Evolutionary conservation across 2,329 filamentous ascomycete species (phyloP).

Genomic region (Madurella fahalii): DNA sequence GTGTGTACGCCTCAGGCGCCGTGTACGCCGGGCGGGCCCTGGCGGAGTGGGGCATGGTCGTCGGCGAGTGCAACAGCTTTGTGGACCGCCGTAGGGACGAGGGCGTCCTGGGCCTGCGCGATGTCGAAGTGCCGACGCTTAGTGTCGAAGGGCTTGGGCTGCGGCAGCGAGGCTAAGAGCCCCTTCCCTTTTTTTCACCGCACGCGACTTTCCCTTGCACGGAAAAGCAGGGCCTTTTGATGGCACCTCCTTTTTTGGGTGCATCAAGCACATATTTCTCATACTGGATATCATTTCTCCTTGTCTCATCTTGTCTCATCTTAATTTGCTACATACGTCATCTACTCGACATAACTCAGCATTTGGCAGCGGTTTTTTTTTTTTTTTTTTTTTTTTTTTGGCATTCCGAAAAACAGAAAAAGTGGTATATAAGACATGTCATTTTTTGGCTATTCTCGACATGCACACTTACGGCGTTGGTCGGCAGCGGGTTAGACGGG

Average conservation of each 20-base stretch:
- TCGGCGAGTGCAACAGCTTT: constrained; percentile 77
- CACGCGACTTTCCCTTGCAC: neutral
- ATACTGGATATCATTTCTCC: neutral
- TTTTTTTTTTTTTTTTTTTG: neutral
- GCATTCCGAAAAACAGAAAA: neutral
- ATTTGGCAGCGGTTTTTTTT: neutral
- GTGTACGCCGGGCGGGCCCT: constrained; percentile 69
- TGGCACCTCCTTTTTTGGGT: neutral
- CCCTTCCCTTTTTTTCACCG: neutral
- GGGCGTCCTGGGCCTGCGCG: constrained; percentile 60
- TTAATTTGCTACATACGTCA: neutral
- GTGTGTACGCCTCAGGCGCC: constrained; percentile 42
- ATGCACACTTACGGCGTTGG: too few relatives aligned
- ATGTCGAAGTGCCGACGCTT: constrained; percentile 66
- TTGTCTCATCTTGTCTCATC: neutral
- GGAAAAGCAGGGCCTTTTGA: too few relatives aligned
- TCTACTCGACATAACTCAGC: neutral
- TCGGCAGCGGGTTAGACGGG: too few relatives aligned
- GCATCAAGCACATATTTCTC: neutral
- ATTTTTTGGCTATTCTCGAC: too few relatives aligned
- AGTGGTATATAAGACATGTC: too few relatives aligned
- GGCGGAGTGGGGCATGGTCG: constrained; percentile 72
- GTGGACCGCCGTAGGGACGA: constrained; percentile 71
- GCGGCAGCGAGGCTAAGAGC: constrained; percentile 16
- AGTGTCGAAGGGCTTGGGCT: constrained; percentile 57